phyloP scores from a whole-genome alignment of 1,139 yeast genomes.

The Protomyces arabidopsidicola region DNA sequence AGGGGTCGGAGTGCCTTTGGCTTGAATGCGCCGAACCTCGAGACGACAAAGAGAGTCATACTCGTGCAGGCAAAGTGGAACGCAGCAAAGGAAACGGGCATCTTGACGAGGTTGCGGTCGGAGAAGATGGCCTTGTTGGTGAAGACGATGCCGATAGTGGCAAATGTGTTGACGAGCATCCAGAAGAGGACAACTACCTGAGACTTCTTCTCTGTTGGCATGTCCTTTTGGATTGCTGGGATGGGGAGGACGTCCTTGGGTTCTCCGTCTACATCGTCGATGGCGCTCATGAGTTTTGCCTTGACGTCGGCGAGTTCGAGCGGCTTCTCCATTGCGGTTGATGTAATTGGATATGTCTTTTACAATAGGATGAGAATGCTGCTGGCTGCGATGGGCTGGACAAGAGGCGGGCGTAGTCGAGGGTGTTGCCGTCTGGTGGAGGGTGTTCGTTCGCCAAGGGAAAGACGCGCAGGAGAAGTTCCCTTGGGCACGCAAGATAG shows the following conservation, averaged over 20 bases:
- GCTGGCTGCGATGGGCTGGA: too few relatives aligned
- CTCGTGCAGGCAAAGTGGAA: slow-evolving; percentile 26
- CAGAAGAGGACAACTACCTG: slow-evolving; percentile 24
- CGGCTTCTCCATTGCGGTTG: neutral
- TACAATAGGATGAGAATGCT: too few relatives aligned
- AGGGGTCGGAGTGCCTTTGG: slow-evolving; percentile 9
- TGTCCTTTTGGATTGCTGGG: slow-evolving; percentile 15
- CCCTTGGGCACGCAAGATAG: too few relatives aligned
- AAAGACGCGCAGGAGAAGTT: too few relatives aligned
- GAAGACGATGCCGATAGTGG: slow-evolving; percentile 27
- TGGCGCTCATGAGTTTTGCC: slow-evolving; percentile 23
- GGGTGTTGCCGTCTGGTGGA: too few relatives aligned
- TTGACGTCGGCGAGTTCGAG: slow-evolving; percentile 24
- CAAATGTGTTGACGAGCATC: slow-evolving; percentile 23
- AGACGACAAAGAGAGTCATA: slow-evolving; percentile 13
- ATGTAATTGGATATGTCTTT: neutral
- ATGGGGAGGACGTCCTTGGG: slow-evolving; percentile 15
- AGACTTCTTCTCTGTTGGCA: neutral
- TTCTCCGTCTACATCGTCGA: slow-evolving; percentile 11
- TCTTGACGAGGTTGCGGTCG: slow-evolving; percentile 19
- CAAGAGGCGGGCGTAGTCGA: too few relatives aligned
- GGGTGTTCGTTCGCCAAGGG: too few relatives aligned
- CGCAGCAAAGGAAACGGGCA: slow-evolving; percentile 23
- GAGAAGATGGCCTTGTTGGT: slow-evolving; percentile 27
- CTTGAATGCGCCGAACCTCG: slow-evolving; percentile 23